phyloP scores from a whole-genome alignment of 108 stramenopile species.

The Aureococcus anophagefferens region DNA sequence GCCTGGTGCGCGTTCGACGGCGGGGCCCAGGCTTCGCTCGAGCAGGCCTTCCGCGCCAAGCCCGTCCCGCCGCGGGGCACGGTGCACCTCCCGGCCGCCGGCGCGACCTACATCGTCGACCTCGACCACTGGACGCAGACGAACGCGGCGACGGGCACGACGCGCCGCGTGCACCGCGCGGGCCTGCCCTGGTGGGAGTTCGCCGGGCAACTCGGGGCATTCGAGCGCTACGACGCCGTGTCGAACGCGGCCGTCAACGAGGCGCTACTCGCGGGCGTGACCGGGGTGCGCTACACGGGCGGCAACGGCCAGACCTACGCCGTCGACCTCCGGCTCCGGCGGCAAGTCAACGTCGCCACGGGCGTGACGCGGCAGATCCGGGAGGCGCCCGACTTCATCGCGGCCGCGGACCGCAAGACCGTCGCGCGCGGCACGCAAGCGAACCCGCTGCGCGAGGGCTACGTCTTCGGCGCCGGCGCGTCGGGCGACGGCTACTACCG shows the following conservation, averaged over 20 bases:
- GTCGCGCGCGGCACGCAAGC: not conserved
- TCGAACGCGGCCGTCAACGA: too few species aligned
- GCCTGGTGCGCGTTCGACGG: too few species aligned
- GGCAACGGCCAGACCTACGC: not conserved
- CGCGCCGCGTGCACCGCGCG: not conserved
- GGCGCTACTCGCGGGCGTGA: too few species aligned
- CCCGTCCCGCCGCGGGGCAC: too few species aligned
- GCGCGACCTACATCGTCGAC: not conserved
- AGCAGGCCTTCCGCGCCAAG: too few species aligned
- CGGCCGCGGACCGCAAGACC: not conserved
- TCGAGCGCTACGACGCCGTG: not conserved
- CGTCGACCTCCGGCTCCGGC: not conserved
- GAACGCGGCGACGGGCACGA: not conserved
- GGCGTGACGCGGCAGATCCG: not conserved
- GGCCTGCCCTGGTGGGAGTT: not conserved
- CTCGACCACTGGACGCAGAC: not conserved
- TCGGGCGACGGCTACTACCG: constrained; percentile 19
- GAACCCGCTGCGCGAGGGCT: constrained; percentile 8
- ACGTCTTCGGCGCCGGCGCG: constrained; percentile 9
- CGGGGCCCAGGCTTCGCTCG: too few species aligned
- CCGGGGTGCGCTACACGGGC: too few species aligned
- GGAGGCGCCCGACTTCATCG: not conserved
- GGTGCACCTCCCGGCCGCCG: too few species aligned
- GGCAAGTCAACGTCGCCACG: not conserved
- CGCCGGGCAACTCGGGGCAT: not conserved